Conservation (phyloP, 345 rosid species). For the Eucalyptus pauciflora region DNA sequence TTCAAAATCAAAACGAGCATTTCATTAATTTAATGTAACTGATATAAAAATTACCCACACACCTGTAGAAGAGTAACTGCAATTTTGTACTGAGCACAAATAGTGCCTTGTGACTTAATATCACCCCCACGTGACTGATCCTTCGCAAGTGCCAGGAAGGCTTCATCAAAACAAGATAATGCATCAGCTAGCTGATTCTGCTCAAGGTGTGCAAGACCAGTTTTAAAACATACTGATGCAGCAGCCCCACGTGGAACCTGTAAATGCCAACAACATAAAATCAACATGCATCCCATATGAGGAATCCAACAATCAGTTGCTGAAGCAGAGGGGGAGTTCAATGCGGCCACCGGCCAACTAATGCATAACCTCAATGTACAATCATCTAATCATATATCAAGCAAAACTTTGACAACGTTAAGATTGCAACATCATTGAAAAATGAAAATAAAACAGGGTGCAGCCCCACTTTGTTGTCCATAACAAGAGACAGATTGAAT, state of each 20-base stretch:
- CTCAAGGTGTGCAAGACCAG: conserved; percentile 93
- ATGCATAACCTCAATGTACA: neutral
- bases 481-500: neutral
- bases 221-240: conserved; percentile 87
- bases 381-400: neutral
- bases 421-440: neutral
- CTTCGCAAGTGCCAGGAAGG: conserved; percentile 93
- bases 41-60: neutral
- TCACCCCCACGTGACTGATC: conserved; percentile 95
- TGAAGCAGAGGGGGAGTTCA: neutral
- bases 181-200: conserved; percentile 98
- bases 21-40: neutral
- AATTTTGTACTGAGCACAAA: conserved; percentile 94
- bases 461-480: neutral
- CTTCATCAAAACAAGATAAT: conserved; percentile 90
- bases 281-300: neutral
- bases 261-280: neutral
- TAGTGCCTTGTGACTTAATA: conserved; percentile 94
- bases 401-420: neutral
- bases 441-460: neutral
- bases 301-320: neutral
- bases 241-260: conserved; percentile 97
- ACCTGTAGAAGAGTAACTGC: conserved; percentile 94
- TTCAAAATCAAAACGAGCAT: neutral
- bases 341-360: neutral